phyloP scores from a whole-genome alignment of 2,329 filamentous ascomycete species.

The Nigrospora sphaerica region DNA sequence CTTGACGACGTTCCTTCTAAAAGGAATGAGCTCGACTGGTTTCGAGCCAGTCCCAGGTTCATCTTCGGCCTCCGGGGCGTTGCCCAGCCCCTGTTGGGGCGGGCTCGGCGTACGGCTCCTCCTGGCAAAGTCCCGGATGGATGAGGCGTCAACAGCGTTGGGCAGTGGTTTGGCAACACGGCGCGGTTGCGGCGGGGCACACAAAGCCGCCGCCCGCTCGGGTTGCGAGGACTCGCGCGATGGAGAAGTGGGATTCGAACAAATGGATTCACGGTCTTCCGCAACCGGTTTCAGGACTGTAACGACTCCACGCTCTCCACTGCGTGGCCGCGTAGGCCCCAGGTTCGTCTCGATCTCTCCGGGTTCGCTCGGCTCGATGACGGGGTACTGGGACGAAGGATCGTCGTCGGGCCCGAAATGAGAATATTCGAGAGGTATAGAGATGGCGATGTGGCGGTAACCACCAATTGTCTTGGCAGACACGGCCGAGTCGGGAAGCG shows the following conservation, averaged over 20 bases:
- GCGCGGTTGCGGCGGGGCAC: neutral
- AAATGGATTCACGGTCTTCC: constrained; percentile 26
- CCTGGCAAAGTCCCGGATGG: neutral
- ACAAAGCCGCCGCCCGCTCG: neutral
- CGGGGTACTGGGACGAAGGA: constrained; percentile 14
- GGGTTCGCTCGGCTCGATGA: constrained; percentile 9
- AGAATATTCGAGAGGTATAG: constrained; percentile 46
- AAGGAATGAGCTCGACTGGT: no score
- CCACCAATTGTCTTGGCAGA: constrained; percentile 45
- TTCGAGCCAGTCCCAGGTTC: no score
- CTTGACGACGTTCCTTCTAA: no score
- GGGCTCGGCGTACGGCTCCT: neutral
- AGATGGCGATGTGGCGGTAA: constrained; percentile 53
- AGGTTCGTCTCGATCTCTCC: constrained; percentile 10
- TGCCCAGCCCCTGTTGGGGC: neutral
- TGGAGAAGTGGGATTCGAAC: neutral
- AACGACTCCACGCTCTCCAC: constrained; percentile 10
- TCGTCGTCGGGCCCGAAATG: constrained; percentile 25
- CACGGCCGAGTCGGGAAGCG: constrained; percentile 48
- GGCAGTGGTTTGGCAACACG: neutral
- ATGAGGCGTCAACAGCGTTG: neutral
- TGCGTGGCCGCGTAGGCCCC: constrained; percentile 6
- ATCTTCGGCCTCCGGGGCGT: neutral
- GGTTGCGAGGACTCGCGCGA: neutral
- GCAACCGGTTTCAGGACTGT: constrained; percentile 26